A percentile compares a stretch with the other conserved stretches of the same genome.
Conservation (phyloP, 495 filamentous ascomycete genomes). For the Podospora tetraspora region DNA sequence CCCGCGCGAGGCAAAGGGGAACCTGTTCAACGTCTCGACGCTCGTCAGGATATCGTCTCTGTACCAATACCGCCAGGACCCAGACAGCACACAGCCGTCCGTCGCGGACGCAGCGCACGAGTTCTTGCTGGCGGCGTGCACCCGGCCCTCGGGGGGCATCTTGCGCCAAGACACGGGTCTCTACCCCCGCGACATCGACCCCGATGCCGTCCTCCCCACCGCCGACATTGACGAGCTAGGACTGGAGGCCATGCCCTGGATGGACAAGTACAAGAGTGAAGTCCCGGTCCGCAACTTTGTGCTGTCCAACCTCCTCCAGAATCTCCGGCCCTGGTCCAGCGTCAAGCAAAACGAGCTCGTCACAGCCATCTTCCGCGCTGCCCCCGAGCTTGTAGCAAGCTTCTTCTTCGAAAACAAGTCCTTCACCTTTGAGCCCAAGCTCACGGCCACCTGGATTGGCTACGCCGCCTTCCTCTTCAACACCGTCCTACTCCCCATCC, state of each 20-base stretch:
- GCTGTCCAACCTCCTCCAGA: conserved; percentile 68
- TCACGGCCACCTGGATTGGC: conserved; percentile 88
- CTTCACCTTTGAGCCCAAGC: conserved; percentile 85
- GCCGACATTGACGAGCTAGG: conserved; percentile 57
- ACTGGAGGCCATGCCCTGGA: conserved; percentile 61
- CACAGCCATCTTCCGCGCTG: conserved; percentile 68
- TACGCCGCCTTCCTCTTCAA: conserved; percentile 84
- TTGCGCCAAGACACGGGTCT: conserved; percentile 62
- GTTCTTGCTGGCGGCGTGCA: conserved; percentile 68
- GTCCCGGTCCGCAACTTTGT: conserved; percentile 71
- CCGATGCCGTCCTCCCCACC: conserved; percentile 38
- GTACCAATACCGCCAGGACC: conserved; percentile 54
- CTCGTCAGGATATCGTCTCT: conserved; percentile 66
- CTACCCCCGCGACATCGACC: conserved; percentile 64
- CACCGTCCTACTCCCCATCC: conserved; percentile 65
- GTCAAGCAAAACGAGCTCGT: conserved; percentile 75
- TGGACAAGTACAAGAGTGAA: conserved; percentile 57
- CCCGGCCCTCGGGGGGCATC: conserved; percentile 61
- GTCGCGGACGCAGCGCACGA: conserved; percentile 62
- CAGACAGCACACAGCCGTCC: conserved; percentile 28
- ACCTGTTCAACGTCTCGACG: conserved; percentile 63
- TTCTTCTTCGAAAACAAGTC: conserved; percentile 75
- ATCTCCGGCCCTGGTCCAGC: conserved; percentile 78
- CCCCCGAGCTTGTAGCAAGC: conserved; percentile 77
- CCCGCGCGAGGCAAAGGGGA: conserved; percentile 63